A percentile compares a stretch with the other conserved stretches of the same genome.
Evolutionary conservation across 208 protist genomes (phyloP).

Genomic region (Entamoeba nuttalli): DNA sequence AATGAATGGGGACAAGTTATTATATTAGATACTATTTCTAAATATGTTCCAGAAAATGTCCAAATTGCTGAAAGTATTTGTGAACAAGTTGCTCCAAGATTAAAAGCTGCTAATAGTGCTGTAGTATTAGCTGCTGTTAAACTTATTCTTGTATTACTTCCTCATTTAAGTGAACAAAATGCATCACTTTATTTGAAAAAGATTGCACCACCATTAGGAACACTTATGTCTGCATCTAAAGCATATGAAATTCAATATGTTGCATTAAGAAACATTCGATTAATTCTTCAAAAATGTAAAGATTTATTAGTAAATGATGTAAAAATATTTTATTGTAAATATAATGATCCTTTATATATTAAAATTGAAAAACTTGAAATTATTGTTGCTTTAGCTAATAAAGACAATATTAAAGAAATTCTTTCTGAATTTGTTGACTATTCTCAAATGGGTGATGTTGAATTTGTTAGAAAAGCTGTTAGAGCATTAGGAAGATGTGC

Average conservation of each 20-base stretch:
- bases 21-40: slow-evolving; percentile 80
- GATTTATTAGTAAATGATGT: background rate
- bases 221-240: background rate
- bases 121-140: slow-evolving; percentile 48
- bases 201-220: background rate
- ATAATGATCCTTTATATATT: slow-evolving; percentile 31
- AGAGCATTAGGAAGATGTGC: slow-evolving; percentile 10
- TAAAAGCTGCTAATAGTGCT: slow-evolving; percentile 85
- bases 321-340: slow-evolving; percentile 25
- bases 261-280: slow-evolving; percentile 8
- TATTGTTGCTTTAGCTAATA: slow-evolving; percentile 7
- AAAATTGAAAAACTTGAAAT: slow-evolving; percentile 33
- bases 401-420: slow-evolving; percentile 6
- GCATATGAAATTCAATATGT: slow-evolving; percentile 26
- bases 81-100: slow-evolving; percentile 72
- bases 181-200: background rate
- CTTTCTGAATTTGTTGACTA: slow-evolving; percentile 19
- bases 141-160: background rate
- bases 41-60: slow-evolving; percentile 44
- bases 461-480: slow-evolving; percentile 23
- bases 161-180: background rate
- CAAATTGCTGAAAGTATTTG: slow-evolving; percentile 51
- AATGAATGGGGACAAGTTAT: slow-evolving; percentile 83
- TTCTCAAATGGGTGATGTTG: slow-evolving; percentile 14
- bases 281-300: background rate